A percentile compares a stretch with the other conserved stretches of the same genome.
Conservation (phyloP, 352 stramenopile genomes). For the Elongisporangium anandrum region DNA sequence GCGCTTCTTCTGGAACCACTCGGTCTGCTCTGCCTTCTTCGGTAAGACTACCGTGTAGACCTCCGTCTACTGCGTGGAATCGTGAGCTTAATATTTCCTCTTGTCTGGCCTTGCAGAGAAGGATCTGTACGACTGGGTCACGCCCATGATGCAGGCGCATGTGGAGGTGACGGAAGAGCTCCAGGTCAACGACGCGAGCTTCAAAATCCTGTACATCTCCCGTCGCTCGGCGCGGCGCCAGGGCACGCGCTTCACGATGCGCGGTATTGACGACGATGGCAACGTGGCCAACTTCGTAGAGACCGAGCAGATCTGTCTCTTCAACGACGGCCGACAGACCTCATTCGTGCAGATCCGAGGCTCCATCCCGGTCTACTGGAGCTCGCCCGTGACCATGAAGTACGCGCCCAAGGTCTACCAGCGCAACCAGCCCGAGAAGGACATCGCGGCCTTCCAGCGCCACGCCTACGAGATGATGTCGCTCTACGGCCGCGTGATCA, state of each 20-base stretch:
- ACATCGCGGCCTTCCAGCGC: constrained; percentile 50
- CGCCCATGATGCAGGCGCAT: constrained; percentile 75
- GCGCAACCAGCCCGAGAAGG: constrained; percentile 26
- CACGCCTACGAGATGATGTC: constrained; percentile 61
- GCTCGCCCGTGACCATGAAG: constrained; percentile 84
- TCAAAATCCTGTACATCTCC: constrained; percentile 75
- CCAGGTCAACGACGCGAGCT: constrained; percentile 39
- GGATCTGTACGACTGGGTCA: constrained; percentile 75
- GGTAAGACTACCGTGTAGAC: constrained; percentile 19
- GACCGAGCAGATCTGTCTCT: constrained; percentile 91
- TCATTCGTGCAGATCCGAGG: constrained; percentile 88
- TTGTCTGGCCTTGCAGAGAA: constrained; percentile 29
- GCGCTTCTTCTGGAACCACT: constrained; percentile 94
- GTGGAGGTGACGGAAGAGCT: constrained; percentile 49
- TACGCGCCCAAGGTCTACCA: constrained; percentile 91
- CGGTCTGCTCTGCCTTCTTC: constrained; percentile 47
- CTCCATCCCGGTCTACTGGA: constrained; percentile 95
- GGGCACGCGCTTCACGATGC: constrained; percentile 90
- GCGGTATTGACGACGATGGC: constrained; percentile 88
- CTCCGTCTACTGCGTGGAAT: no score
- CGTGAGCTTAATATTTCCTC: no score
- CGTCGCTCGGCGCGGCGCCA: constrained; percentile 75
- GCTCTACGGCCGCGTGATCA: constrained; percentile 73
- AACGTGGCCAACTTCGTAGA: constrained; percentile 95
- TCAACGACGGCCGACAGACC: constrained; percentile 43